A percentile compares a stretch with the other conserved stretches of the same genome.
Conservation (phyloP, 164 flowering plant genomes). For the Umbellularia californica region DNA sequence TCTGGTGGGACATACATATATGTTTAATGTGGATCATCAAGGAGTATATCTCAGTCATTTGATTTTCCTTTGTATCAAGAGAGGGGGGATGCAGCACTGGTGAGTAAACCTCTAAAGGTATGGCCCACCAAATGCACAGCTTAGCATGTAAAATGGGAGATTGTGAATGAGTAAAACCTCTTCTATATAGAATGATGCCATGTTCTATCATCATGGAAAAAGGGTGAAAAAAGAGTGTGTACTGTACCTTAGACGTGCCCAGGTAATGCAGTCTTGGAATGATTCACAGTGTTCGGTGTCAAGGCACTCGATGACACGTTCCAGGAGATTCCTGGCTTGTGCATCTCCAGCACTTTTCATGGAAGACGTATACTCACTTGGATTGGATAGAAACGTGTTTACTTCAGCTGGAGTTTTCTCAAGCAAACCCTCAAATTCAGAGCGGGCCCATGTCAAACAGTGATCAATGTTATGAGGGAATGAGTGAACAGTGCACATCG, state of each 20-base stretch:
- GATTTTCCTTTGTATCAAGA: too few species aligned
- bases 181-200: neutral
- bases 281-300: constrained; percentile 66
- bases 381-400: constrained; percentile 63
- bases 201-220: neutral
- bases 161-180: neutral
- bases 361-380: constrained; percentile 52
- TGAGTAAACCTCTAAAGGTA: too few species aligned
- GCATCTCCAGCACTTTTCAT: constrained; percentile 83
- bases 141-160: too few species aligned
- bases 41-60: too few species aligned
- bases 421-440: constrained; percentile 88
- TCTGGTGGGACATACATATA: neutral
- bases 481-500: constrained; percentile 93
- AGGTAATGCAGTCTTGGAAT: constrained; percentile 75
- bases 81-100: too few species aligned
- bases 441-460: constrained; percentile 92
- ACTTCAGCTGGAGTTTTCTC: constrained; percentile 94
- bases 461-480: constrained; percentile 94
- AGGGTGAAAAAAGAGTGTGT: neutral
- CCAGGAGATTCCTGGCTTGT: constrained; percentile 77
- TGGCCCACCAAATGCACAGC: too few species aligned
- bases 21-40: too few species aligned
- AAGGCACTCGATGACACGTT: constrained; percentile 76
- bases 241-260: constrained; percentile 77